Base-by-base conservation (phyloP, 495 filamentous ascomycete species). In the Penicillium lividum region DNA sequence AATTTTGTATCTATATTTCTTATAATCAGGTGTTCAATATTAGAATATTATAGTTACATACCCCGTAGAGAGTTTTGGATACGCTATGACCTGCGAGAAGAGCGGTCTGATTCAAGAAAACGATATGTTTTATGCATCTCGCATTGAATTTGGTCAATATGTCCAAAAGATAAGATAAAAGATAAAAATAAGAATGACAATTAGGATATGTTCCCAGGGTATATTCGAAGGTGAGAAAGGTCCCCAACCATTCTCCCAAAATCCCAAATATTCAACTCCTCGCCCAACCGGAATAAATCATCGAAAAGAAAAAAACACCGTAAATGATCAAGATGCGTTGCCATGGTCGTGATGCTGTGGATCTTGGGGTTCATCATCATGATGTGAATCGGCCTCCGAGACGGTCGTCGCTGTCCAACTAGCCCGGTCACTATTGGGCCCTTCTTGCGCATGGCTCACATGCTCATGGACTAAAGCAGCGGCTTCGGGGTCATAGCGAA, bases 401-500 rank as follows among this genome's bases (percentile, higher is more conserved):
- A 33, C 49, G 1, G 53, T 61, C 10, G 60, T 58, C 38, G 60
- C 65, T 10, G 65, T 64, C 65, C 59, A 68, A 33, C 65, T 68
- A 27, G 53, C 53, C 15, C 58, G 65, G 18, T 69, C 65, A 30
- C 31, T 51, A 16, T 44, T 30, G 43, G 18, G 53, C 9, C 46
- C 54, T 9, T 62, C 51, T 2, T 13, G 54, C 29, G 46, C 38
- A 55, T 50, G 52, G 47, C 27, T 56, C 7, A 67, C 58, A 57
- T 69, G 68, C 38, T 69, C 65, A 11, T 70, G 65, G n/a, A 80
- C 63, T 33, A 80, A 67, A 3, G 75, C 77, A 11, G 77, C 77
- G 1, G 77, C 59, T 51, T 80, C 77, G 6, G 77, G 77, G 53
- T 80, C 76, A 54, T 80, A 80, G 10, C 72, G 72, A 15, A 80